Evolutionary conservation across 257 asterid genomes (phyloP).

Genomic region (Lantana camara): DNA sequence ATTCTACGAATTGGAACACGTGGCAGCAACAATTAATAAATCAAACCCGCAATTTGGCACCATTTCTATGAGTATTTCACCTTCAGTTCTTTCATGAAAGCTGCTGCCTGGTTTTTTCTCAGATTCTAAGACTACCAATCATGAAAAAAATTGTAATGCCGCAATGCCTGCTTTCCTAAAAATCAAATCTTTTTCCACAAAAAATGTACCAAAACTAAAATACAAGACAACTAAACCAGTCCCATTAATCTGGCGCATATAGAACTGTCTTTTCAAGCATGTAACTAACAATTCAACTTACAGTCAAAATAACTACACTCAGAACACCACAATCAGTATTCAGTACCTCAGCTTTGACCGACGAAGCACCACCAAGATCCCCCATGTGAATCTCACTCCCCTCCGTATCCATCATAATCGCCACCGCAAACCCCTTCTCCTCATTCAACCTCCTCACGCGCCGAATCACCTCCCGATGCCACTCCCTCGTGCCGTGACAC

Average conservation of each 20-base stretch:
- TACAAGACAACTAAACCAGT: not conserved
- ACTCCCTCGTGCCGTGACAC: conserved; percentile 90
- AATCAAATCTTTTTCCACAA: not conserved
- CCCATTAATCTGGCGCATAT: not conserved
- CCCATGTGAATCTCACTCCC: conserved; percentile 95
- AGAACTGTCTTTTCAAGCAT: conserved; percentile 1
- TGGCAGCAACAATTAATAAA: not conserved
- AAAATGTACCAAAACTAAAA: not conserved
- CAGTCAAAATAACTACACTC: not conserved
- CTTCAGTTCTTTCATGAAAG: not conserved
- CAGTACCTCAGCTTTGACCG: conserved; percentile 85
- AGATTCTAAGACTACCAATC: not conserved
- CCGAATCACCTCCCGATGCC: conserved; percentile 71
- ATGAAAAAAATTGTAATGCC: not conserved
- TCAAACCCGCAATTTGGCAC: not conserved
- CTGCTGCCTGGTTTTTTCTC: not conserved
- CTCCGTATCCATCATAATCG: conserved; percentile 94
- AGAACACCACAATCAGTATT: conserved; percentile 38
- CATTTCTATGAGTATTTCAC: not conserved
- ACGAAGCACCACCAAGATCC: conserved; percentile 79
- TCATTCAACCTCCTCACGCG: conserved; percentile 79
- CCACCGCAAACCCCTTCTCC: conserved; percentile 84
- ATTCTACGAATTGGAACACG: not conserved
- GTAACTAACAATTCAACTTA: not conserved
- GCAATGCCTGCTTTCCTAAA: not conserved